Base-by-base conservation (phyloP, 2,329 filamentous ascomycete species). In the Dactylellina sp. region DNA sequence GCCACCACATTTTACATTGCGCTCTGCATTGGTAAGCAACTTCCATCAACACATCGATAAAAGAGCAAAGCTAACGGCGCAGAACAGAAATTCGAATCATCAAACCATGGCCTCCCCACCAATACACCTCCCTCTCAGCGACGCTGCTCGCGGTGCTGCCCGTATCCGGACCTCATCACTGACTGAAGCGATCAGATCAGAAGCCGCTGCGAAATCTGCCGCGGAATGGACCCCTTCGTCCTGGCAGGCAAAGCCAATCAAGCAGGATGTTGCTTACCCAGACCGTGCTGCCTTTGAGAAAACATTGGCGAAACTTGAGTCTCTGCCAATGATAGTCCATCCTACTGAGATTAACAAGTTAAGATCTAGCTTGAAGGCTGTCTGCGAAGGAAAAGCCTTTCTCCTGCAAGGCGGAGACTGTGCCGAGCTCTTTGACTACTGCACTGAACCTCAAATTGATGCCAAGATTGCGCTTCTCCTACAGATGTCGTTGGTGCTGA, bases 381-480 rank as follows among this genome's bases (percentile, higher is more conserved):
- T 96, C 4, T 95, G 95, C 3, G 84, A 91, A 37, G 95, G 95
- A 35, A 93, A 94, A 77, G 92, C 94, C 11, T 98, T 99, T 81
- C 85, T 99, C 7, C 87, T 99, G 2, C 95, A 99, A 83, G 95
- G 95, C 72, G 95, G 94, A 75, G 95, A 99, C 83, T 99, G 95
- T 80, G 95, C 95, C 14, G 95, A 99, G 83, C 86, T 98, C 7
- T 99, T 99, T 79, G 92, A 95, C 81, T 99, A 99, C 84, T 99
- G 95, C 82, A 89, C 78, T 7, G 76, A 77, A 80, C 86, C 87
- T 12, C 90, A 91, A 76, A 97, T 99, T 78, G 93, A 98, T 82
- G 90, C 92, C 76, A 99, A 98, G 85, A 92, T 98, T 82, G 98
- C 98, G 83, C 87, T 99, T 24, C 86, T 99, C 28, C 84, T 99